phyloP scores from a whole-genome alignment of 1,139 yeast species.

The Scheffersomyces segobiensis region DNA sequence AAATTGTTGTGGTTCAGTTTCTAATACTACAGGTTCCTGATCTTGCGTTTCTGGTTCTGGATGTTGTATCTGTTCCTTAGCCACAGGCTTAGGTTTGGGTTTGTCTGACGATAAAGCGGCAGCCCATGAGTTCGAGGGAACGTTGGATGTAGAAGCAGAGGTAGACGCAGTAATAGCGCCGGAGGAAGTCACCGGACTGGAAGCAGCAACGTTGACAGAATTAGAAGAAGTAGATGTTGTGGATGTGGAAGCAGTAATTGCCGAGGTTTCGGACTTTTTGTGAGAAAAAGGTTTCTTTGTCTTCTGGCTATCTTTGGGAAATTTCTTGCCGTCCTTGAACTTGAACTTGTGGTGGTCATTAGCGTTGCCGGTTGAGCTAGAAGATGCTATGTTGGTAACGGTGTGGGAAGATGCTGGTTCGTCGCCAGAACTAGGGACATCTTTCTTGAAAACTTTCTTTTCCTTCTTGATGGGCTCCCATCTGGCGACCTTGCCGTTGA shows the following conservation, averaged over 20 bases:
- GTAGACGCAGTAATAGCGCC: neutral
- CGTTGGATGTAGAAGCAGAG: constrained; percentile 3
- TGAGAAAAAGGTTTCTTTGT: constrained; percentile 1
- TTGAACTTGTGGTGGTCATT: constrained; percentile 19
- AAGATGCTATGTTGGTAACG: constrained; percentile 6
- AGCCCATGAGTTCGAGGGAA: constrained; percentile 48
- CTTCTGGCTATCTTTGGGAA: neutral
- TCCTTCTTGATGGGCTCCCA: constrained; percentile 61
- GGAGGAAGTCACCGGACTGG: constrained; percentile 6
- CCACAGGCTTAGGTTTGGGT: constrained; percentile 31
- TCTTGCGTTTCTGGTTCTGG: constrained; percentile 10
- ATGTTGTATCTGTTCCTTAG: constrained; percentile 15
- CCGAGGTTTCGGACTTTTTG: constrained; percentile 3
- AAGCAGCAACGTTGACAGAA: constrained; percentile 5
- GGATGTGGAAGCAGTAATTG: constrained; percentile 4
- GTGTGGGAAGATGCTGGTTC: constrained; percentile 4
- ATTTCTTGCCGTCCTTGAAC: neutral
- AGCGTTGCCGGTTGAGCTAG: constrained; percentile 19
- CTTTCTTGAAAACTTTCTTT: constrained; percentile 45
- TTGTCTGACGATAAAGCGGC: constrained; percentile 47
- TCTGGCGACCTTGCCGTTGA: constrained; percentile 70
- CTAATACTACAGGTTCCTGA: constrained; percentile 10
- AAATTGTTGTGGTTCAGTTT: constrained; percentile 8
- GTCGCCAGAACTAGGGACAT: constrained; percentile 14
- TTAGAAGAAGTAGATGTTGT: constrained; percentile 13